phyloP scores from a whole-genome alignment of 2,329 filamentous ascomycete genomes.

The Aspergillus sp. region DNA sequence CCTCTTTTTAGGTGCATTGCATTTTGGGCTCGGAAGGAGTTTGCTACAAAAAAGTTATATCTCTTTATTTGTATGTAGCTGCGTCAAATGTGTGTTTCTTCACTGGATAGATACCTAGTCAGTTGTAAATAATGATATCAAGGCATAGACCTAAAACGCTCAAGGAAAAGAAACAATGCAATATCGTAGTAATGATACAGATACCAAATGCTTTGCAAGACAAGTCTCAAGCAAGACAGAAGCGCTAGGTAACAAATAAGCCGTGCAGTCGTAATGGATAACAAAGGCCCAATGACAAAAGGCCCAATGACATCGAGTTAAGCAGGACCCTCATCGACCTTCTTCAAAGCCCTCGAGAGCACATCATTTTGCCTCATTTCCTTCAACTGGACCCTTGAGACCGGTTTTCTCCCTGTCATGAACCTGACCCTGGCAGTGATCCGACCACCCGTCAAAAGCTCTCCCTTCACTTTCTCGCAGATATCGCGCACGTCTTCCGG shows the following conservation, averaged over 20 bases:
- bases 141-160: no score
- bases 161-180: no score
- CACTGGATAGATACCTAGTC: no score
- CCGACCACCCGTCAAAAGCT: slow-evolving; percentile 23
- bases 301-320: no score
- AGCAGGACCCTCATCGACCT: background rate
- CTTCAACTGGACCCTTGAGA: slow-evolving; percentile 9
- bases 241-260: no score
- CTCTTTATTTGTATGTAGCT: background rate
- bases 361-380: slow-evolving; percentile 3
- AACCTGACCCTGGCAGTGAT: slow-evolving; percentile 20
- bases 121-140: background rate
- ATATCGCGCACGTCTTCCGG: slow-evolving; percentile 27
- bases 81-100: no score
- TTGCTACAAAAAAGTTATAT: background rate
- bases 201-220: no score
- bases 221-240: no score
- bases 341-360: slow-evolving; percentile 2
- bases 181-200: no score
- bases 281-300: no score
- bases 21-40: slow-evolving; percentile 8
- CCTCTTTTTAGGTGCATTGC: background rate
- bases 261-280: no score
- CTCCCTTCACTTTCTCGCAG: slow-evolving; percentile 31
- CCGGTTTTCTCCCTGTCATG: slow-evolving; percentile 24